phyloP scores from a whole-genome alignment of 2,329 filamentous ascomycete species.

The Diatrype stigma region DNA sequence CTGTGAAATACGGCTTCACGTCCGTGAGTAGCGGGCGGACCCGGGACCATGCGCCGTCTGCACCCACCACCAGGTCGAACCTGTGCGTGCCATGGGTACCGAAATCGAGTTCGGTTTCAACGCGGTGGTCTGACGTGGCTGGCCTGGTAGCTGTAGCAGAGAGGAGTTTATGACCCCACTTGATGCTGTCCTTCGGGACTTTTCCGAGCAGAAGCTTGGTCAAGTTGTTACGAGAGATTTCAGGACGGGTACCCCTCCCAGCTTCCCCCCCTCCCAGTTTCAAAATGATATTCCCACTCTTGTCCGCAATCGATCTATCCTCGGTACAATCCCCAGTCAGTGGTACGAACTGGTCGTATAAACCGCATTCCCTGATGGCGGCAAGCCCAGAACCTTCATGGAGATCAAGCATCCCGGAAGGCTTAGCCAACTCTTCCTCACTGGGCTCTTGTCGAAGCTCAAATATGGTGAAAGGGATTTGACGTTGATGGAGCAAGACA shows the following conservation, averaged over 20 bases:
- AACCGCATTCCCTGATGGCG: conserved; percentile 39
- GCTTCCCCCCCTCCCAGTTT: conserved; percentile 12
- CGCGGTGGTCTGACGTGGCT: neutral
- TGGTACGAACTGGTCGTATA: conserved; percentile 39
- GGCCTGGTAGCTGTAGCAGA: conserved; percentile 5
- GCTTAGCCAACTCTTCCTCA: conserved; percentile 18
- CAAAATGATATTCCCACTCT: conserved; percentile 20
- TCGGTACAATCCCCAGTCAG: conserved; percentile 40
- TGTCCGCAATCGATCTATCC: conserved; percentile 31
- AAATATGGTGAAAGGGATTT: conserved; percentile 30
- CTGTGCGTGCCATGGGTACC: conserved; percentile 10
- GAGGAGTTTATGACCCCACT: conserved; percentile 35
- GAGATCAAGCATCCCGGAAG: conserved; percentile 45
- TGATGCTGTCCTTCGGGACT: conserved; percentile 28
- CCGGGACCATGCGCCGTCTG: conserved; percentile 38
- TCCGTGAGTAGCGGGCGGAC: conserved; percentile 32
- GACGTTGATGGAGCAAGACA: conserved; percentile 37
- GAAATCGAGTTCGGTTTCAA: conserved; percentile 3
- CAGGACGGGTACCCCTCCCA: conserved; percentile 25
- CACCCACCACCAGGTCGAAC: conserved; percentile 36
- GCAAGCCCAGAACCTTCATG: conserved; percentile 41
- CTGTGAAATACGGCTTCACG: conserved; percentile 33
- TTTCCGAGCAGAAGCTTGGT: conserved; percentile 29
- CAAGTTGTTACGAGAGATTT: conserved; percentile 35
- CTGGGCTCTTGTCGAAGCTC: conserved; percentile 29